Evolutionary conservation across 495 filamentous ascomycete genomes (phyloP), one percentile per base, ranked within the genome.

Genomic region (Aspergillus ostianus): DNA sequence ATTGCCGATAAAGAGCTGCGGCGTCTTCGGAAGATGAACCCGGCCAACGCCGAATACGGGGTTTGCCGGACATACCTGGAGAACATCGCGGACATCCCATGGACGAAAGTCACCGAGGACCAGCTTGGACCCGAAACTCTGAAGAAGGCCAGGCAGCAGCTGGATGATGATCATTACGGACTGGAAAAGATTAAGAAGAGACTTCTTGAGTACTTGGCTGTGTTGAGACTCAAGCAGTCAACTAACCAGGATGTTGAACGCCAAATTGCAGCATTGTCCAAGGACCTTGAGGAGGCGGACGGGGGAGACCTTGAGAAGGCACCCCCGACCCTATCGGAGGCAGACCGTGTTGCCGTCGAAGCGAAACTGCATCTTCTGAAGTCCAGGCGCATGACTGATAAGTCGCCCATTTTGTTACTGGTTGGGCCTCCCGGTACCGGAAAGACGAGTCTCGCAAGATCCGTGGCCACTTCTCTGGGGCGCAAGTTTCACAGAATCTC

Each of bases 401-500:
- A 94, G 76, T 96, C 94, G 10, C 95, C 95, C 0, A 99, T 98
- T 59, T 78, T 99, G 32, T 83, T 99, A 17, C 85, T 99, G 32
- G 91, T 95, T 51, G 95, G 95, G 0, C 95, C 95, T 32, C 95
- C 95, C 3, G 95, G 95, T 15, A 93, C 93, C 23, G 95, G 95
- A 47, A 99, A 99, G 80, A 99, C 95, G 6, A 93, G 89, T 62
- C 80, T 99, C 51, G 95, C 95, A n/a, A 88, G 91, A 57, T 97
- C 92, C 4, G 87, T 99, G 3, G 95, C 95, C 15, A 87, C 88
- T 13, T 92, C 95, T 10, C 82, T 99, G 19, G 93, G 93, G 6
- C 84, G 95, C 56, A 95, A 98, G 69, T 99, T 99, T 75, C 93
- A 98, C 70, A 86, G 95, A 30, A 97, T 99, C 60, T 98, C 94